A percentile compares a stretch with the other conserved stretches of the same genome.
Evolutionary conservation across 129 eudicot genomes (phyloP).

Genomic region (carrot (Daucus carota)): DH1_v3.0 NC_030386.2:9784501-9785000

Average conservation of each 20-base stretch:
- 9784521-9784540: slow-evolving; percentile 6
- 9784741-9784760: slow-evolving; percentile 27
- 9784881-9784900: neutral
- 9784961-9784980: neutral
- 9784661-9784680: slow-evolving; percentile 11
- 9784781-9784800: neutral
- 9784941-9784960: slow-evolving; percentile 9
- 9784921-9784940: slow-evolving; percentile 10
- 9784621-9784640: slow-evolving; percentile 9
- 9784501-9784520: slow-evolving; percentile 20
- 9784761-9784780: slow-evolving; percentile 11
- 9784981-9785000: neutral
- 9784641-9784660: slow-evolving; percentile 16
- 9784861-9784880: neutral
- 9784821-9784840: neutral
- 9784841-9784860: neutral
- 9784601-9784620: slow-evolving; percentile 12
- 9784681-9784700: slow-evolving; percentile 20
- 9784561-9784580: slow-evolving; percentile 2
- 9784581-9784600: slow-evolving; percentile 6
- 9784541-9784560: slow-evolving; percentile 8
- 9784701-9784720: slow-evolving; percentile 29
- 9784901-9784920: slow-evolving; percentile 1
- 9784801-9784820: neutral
- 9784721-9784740: slow-evolving; percentile 22